Conservation (phyloP, 2,329 filamentous ascomycete species). For the Trichoderma sp. region DNA sequence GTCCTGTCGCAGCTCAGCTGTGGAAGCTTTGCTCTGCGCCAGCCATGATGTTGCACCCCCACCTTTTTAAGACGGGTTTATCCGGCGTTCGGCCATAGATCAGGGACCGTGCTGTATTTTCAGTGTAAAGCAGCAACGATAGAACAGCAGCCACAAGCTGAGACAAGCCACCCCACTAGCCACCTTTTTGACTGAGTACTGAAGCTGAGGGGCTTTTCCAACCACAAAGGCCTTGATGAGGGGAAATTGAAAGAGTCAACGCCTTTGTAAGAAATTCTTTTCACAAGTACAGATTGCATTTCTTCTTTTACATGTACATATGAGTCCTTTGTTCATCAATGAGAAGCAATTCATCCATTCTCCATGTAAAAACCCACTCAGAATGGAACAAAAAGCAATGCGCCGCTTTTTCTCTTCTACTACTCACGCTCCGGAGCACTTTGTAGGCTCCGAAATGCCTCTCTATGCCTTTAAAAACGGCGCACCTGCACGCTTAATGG, state of each 20-base stretch:
- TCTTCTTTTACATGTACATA: background rate
- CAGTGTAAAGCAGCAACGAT: background rate
- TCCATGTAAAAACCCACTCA: background rate
- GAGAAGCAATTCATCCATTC: background rate
- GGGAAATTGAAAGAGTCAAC: background rate
- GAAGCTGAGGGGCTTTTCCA: background rate
- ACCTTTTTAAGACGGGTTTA: slow-evolving; percentile 15
- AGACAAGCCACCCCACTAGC: slow-evolving; percentile 14
- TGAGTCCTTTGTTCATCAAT: background rate
- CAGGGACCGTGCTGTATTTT: background rate
- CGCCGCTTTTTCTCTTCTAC: background rate
- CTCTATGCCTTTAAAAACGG: background rate
- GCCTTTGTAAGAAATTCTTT: background rate
- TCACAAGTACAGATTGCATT: background rate
- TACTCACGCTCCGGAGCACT: background rate
- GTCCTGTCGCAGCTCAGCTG: slow-evolving; percentile 16
- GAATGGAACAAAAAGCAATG: background rate
- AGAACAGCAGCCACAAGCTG: background rate
- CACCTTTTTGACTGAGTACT: too few relatives aligned
- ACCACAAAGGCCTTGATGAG: background rate
- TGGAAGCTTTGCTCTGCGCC: slow-evolving; percentile 19
- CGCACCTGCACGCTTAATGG: background rate
- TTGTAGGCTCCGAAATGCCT: slow-evolving; percentile 6
- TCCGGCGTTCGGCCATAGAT: slow-evolving; percentile 18
- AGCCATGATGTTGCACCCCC: slow-evolving; percentile 20